These are phyloP conservation scores for Cryptococcus depauperatus DNA, from an alignment of 1,284 basidiomycete genomes.

Conservation along the genomic window DNA sequence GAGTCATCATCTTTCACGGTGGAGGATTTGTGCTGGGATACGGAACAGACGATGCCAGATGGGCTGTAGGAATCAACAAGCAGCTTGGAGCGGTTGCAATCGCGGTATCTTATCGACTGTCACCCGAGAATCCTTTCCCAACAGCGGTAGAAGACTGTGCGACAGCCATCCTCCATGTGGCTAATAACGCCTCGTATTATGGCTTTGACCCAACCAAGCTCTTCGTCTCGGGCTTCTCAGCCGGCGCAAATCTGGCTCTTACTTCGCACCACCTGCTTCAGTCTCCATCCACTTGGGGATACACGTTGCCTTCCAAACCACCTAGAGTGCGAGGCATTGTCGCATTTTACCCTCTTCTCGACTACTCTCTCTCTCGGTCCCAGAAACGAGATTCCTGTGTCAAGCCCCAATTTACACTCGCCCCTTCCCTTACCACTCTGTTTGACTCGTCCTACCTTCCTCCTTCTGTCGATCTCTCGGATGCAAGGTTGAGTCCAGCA, in stretches of 20 bases:
- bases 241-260: conserved; percentile 27
- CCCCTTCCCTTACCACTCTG: conserved; percentile 17
- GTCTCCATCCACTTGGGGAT: conserved; percentile 2
- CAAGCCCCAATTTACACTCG: conserved; percentile 15
- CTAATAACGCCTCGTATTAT: conserved; percentile 9
- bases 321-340: conserved; percentile 17
- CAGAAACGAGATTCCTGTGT: conserved; percentile 12
- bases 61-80: conserved; percentile 11
- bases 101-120: conserved; percentile 41
- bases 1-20: conserved; percentile 24
- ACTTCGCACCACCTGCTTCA: conserved; percentile 12
- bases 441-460: conserved; percentile 31
- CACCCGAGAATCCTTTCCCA: conserved; percentile 47
- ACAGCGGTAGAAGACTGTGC: conserved; percentile 43
- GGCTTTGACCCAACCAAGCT: conserved; percentile 19
- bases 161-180: conserved; percentile 27
- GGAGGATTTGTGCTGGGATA: conserved; percentile 25
- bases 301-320: conserved; percentile 3
- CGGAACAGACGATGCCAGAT: conserved; percentile 22
- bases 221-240: conserved; percentile 22
- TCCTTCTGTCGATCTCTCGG: conserved; percentile 9
- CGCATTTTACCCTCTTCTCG: conserved; percentile 24
- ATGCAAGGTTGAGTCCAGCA: conserved; percentile 21
- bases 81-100: conserved; percentile 29
- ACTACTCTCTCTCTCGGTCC: conserved; percentile 20